Evolutionary conservation across 768 basidiomycete genomes (phyloP).

Genomic region (Mycena amicta): DNA sequence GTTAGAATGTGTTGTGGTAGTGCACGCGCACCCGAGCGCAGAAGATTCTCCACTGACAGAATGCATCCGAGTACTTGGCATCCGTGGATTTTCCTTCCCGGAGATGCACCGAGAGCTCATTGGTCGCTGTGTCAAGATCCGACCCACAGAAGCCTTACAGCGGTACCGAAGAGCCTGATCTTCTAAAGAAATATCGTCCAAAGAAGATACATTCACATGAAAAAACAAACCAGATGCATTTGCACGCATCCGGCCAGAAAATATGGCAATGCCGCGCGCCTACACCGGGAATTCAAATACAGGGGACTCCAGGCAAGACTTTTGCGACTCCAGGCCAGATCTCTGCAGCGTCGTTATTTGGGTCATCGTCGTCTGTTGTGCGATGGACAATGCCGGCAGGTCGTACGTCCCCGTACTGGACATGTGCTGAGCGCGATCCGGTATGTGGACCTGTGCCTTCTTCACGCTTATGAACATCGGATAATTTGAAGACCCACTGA

Average conservation of each 20-base stretch:
- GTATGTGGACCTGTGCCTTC: conserved; percentile 4
- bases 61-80: background rate
- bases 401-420: conserved; percentile 2
- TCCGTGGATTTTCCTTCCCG: background rate
- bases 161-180: no score
- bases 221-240: no score
- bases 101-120: background rate
- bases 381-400: background rate
- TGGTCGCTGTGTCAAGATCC: no score
- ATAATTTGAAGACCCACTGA: conserved; percentile 7
- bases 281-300: conserved; percentile 3
- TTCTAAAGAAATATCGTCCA: no score
- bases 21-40: no score
- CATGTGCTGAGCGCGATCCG: background rate
- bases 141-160: no score
- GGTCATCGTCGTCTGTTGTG: background rate
- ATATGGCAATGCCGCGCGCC: no score
- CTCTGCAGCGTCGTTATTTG: background rate
- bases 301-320: conserved; percentile 14
- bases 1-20: no score
- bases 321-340: conserved; percentile 5
- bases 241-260: no score
- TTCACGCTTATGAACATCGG: background rate
- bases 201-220: no score
- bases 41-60: background rate